Base-by-base conservation (phyloP, 352 stramenopile species). In the Phytopythium mirpurense region DNA sequence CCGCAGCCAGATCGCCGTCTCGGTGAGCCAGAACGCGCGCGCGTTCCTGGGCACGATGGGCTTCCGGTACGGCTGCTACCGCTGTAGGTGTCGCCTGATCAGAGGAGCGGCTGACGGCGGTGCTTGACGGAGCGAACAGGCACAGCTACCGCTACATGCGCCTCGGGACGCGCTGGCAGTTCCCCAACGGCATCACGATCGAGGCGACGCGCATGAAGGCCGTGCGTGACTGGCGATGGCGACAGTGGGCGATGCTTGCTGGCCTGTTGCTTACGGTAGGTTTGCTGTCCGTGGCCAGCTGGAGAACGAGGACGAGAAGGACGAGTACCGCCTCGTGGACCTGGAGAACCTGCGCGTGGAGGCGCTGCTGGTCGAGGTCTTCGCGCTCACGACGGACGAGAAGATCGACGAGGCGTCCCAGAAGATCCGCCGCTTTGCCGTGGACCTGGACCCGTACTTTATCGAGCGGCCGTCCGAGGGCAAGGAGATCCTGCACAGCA, bases 91-190 rank as follows among this genome's bases (percentile, higher is more conserved):
- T 2, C 10, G 18, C 16, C 18, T 32, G 16, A 1, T 15, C 5
- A 16, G 29, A 8, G 40, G 24, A 15, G 19, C 24, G 34, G 31
- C 38, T 26, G 19, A 44, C 38, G 8, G 19, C 26, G 40, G 19
- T 31, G 11, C 27, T 16, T 41, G 29, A 29, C 5, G 38, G n/a
- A 18, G 23, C 4, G 11, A 14, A 23, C 14, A 93, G 82, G 2
- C 83, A 93, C 53, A 91, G 67, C 59, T 93, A 91, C 51, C 72
- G 78, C 32, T 93, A 88, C 69, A 91, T 90, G 81, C 74, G 83
- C 3, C 69, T 90, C 1, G 83, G 83, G 29, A 93, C 81, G 38
- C 68, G 83, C 52, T 93, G 83, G 83, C 78, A 90, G 53, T 72
- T 93, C n/a, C 59, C 77, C 2, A 91, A 91, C 46, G 83, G 83